phyloP scores from a whole-genome alignment of 768 basidiomycete species.

The Mrakia gelida region DNA sequence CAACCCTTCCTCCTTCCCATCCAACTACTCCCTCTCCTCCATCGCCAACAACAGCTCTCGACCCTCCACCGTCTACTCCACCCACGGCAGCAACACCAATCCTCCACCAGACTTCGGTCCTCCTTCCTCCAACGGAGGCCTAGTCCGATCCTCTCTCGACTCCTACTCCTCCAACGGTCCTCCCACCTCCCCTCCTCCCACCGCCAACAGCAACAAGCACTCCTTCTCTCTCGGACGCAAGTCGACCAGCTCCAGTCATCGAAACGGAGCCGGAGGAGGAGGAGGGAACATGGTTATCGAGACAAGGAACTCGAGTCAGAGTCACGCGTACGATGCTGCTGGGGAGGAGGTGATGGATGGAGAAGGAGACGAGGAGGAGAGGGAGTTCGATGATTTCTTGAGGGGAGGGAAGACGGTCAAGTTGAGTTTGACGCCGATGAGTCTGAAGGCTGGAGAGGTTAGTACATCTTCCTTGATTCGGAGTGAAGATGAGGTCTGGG shows the following conservation, averaged over 20 bases:
- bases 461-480: background rate
- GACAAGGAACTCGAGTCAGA: background rate
- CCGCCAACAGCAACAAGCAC: background rate
- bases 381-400: slow-evolving; percentile 27
- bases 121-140: background rate
- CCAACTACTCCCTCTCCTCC: slow-evolving; percentile 2
- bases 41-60: background rate
- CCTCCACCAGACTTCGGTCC: background rate
- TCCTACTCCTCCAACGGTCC: background rate
- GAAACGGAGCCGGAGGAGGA: background rate
- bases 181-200: background rate
- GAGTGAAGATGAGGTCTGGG: no score
- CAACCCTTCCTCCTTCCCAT: background rate
- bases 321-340: background rate
- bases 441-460: slow-evolving; percentile 15
- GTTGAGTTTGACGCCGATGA: slow-evolving; percentile 25
- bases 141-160: background rate
- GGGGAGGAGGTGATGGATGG: background rate
- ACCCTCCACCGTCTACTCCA: background rate
- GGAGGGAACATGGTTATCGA: background rate
- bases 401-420: slow-evolving; percentile 24
- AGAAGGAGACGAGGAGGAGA: background rate
- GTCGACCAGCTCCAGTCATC: slow-evolving; percentile 8
- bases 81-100: no score
- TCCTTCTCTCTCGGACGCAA: slow-evolving; percentile 18